phyloP scores from a whole-genome alignment of 2,329 filamentous ascomycete genomes.

The Helotiales sp. region DNA sequence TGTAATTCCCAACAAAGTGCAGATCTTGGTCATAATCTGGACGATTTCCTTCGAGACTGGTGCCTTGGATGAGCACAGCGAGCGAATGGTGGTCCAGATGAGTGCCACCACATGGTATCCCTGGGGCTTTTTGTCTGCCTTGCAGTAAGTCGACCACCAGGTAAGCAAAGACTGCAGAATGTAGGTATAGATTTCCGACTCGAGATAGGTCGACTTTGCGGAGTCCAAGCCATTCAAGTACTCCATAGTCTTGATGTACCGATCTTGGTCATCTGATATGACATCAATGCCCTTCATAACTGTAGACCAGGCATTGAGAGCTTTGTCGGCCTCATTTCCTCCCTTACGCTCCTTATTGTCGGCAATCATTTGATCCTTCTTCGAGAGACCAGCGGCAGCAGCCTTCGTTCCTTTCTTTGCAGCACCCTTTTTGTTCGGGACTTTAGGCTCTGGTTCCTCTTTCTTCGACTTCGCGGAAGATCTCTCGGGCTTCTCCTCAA shows the following conservation, averaged over 20 bases:
- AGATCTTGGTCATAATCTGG: conserved; percentile 43
- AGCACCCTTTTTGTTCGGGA: conserved; percentile 19
- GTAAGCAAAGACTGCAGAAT: conserved; percentile 53
- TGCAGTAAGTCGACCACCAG: conserved; percentile 53
- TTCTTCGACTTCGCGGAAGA: conserved; percentile 34
- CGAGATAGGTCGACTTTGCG: conserved; percentile 37
- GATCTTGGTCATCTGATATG: conserved; percentile 39
- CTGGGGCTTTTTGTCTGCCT: conserved; percentile 41
- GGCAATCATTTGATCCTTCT: conserved; percentile 44
- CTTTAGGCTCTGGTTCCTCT: conserved; percentile 28
- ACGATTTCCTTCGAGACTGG: conserved; percentile 50
- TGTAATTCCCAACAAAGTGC: conserved; percentile 43
- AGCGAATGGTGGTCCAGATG: conserved; percentile 51
- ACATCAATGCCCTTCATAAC: conserved; percentile 40
- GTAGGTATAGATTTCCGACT: conserved; percentile 48
- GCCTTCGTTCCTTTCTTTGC: conserved; percentile 44
- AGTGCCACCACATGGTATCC: conserved; percentile 51
- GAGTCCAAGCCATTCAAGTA: conserved; percentile 42
- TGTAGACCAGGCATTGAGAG: conserved; percentile 40
- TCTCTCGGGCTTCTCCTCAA: conserved; percentile 38
- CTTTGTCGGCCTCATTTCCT: conserved; percentile 40
- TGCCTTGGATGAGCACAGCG: conserved; percentile 45
- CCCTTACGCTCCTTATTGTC: conserved; percentile 42
- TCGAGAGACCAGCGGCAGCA: conserved; percentile 47
- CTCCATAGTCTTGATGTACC: conserved; percentile 38